Base-by-base conservation (phyloP, 2,329 filamentous ascomycete species). In the Colletotrichum lupini region DNA sequence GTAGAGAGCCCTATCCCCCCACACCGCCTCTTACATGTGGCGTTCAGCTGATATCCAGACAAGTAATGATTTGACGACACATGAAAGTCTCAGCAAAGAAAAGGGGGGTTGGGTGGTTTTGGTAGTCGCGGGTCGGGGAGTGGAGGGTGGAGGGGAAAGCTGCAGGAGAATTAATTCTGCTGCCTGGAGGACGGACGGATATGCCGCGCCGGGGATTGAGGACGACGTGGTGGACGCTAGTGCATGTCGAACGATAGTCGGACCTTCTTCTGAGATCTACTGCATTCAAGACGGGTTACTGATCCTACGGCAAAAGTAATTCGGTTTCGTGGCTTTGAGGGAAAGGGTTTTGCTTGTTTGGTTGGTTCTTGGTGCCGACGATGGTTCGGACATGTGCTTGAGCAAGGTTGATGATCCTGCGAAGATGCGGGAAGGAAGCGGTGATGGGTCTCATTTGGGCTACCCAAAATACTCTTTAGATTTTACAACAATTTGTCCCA, bases 101-200 rank as follows among this genome's bases (percentile, higher is more conserved):
- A 58, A 24, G 26, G 19, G 58, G 26, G 26, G 26, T 26, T 24
- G 37, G 5, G 37, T 42, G 37, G 16, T 42, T 42, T 42, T 19
- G 37, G 37, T 19, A 16, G 37, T 19, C 37, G 37, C 37, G 8
- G 14, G 16, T 42, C 37, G 1, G 37, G 30, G 22, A 22, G 28
- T 28, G 7, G 14, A n/a, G 30, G 24, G 19, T 49, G 28, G 30
- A 24, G 24, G 28, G n/a, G 2, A 42, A 22, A 66, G 24, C 19
- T 55, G 67, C 65, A 53, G 49, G 26, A 55, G 14, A 19, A 32
- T 37, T 61, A 67, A 68, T 72, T 67, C 68, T 72, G 68, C 68
- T 72, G 68, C 68, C 68, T 72, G 46, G 42, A 66, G 37, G 37
- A 16, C 11, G 32, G 49, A 24, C 37, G 16, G 37, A 59, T 28